Base-by-base conservation (phyloP, 768 basidiomycete species). In the Serendipita vermifera region DNA sequence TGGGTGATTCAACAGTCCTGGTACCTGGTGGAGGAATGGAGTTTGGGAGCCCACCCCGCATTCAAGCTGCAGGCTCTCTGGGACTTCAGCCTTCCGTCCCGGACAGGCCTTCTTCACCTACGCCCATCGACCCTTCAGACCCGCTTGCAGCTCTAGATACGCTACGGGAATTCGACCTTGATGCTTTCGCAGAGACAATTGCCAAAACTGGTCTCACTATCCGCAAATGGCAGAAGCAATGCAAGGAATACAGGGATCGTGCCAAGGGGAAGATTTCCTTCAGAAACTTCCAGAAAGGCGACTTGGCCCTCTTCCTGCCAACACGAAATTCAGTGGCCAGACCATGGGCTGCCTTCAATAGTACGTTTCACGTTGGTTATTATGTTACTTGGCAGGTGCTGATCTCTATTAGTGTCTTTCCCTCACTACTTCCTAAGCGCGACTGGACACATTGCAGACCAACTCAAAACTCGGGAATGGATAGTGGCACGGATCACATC, bases 321-420 rank as follows among this genome's bases (percentile, higher is more conserved):
- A 99, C 96, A 0, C 76, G 93, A 43, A 97, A 97, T 68, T 90
- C 91, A 27, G 79, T 88, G 4, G 84, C 86, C 38, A 90, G 87
- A 66, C 87, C 90, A 1, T 99, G 96, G 94, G 96, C 94, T 22
- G 96, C 96, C 7, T 99, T 98, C 71, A 99, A 98, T 69, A 87
- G 92, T 91, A 65, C 63, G 59, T 48, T 41, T 26, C 27, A 33
- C 57, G 39, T 41, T 55, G 40, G 7, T 5, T 40, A 15, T n/a
- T 46, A 29, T 59, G 33, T 33, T 53, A 55, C n/a, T 2, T 54
- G 15, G 27, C 56, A 20, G 5, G 55, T 58, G 15, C 39, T 41
- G 2, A 41, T 41, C 15, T 9, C 70, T 61, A 61, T 33, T 67
- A 91, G 92, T 97, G 6, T 91, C 87, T 9, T 94, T 93, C 70